Base-by-base conservation (phyloP, 345 rosid species). In the Cardiospermum halicacabum region DNA sequence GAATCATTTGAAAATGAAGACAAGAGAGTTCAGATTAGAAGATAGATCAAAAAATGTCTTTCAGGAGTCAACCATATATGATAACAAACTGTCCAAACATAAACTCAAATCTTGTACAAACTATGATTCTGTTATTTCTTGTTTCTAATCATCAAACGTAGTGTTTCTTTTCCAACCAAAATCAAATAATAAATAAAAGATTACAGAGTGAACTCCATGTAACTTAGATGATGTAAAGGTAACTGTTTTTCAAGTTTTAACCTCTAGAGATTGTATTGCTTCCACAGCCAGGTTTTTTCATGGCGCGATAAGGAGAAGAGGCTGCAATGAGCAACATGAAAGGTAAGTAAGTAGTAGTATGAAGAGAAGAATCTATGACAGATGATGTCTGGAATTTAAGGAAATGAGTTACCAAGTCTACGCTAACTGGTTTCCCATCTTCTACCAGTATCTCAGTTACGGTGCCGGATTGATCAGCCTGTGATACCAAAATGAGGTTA, bases 381-480 rank as follows among this genome's bases (percentile, higher is more conserved):
- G n/a, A n/a, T n/a, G n/a, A n/a, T n/a, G n/a, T n/a, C n/a, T n/a
- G n/a, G 37, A 51, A 53, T 37, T 55, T 48, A 59, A 59, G 42
- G 64, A 16, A 66, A 30, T 7, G 24, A 18, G 58, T 72, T 84
- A 94, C 99, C 95, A 56, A 62, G 83, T 84, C 99, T 57, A 91
- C 72, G 49, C 87, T 89, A 56, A 94, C 97, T 53, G 96, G 69
- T 83, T 94, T 88, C 22, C 89, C 96, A 55, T 94, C 92, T 48
- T 91, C 97, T n/a, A 56, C 86, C 64, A 84, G 69, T 73, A 94
- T 66, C 73, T 85, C 99, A 25, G 78, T 59, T 65, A 94, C 58
- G 54, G 99, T 94, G 81, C 99, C 99, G 2, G 95, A 84, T 65
- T 83, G 90, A 74, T 94, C 99, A 68, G 97, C 95, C 99, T 94